phyloP scores from a whole-genome alignment of 768 basidiomycete genomes.

The Boletellus ananas region DNA sequence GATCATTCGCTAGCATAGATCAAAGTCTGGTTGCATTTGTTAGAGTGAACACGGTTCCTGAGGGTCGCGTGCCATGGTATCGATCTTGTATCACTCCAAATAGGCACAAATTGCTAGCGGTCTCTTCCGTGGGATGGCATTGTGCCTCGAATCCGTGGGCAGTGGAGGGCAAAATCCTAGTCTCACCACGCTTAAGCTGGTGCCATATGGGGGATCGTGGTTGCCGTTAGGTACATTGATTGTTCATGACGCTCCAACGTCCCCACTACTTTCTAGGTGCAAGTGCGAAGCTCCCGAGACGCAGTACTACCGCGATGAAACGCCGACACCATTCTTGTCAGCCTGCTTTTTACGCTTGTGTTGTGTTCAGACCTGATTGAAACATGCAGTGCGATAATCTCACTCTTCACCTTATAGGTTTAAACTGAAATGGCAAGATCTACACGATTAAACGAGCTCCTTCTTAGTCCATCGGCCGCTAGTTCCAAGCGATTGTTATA shows the following conservation, averaged over 20 bases:
- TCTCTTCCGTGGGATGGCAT: neutral
- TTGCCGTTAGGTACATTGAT: neutral
- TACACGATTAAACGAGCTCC: no score
- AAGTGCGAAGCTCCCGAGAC: constrained; percentile 10
- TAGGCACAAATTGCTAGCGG: neutral
- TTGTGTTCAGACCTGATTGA: neutral
- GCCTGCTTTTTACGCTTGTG: neutral
- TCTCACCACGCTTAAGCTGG: neutral
- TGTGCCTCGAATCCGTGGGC: neutral
- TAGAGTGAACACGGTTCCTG: constrained; percentile 5
- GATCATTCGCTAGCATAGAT: constrained; percentile 6
- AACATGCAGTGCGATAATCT: constrained; percentile 16
- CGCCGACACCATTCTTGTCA: constrained; percentile 1
- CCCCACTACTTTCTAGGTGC: constrained; percentile 7
- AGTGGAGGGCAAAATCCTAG: neutral
- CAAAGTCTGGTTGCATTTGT: constrained; percentile 7
- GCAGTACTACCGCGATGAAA: constrained; percentile 8
- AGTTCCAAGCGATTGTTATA: no score
- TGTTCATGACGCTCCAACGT: no score
- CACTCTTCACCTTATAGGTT: neutral
- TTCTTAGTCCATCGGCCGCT: no score
- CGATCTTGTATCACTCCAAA: neutral
- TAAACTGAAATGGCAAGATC: no score
- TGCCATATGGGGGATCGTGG: neutral
- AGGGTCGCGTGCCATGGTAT: neutral